Evolutionary conservation across 2,329 filamentous ascomycete genomes (phyloP).

Genomic region (Microsporum canis): DNA sequence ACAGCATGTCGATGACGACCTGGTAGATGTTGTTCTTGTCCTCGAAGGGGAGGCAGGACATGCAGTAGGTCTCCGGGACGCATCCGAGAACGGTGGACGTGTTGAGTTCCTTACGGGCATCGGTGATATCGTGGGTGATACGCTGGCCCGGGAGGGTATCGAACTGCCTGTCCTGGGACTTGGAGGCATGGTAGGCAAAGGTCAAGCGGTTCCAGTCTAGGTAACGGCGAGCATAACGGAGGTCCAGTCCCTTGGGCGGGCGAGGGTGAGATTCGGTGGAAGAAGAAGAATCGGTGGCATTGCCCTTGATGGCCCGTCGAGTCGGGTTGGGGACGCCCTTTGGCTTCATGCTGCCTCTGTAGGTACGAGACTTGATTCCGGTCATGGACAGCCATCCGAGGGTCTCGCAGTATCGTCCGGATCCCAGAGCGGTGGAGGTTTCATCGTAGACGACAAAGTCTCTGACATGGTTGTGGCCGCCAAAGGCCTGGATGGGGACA

Average conservation of each 20-base stretch:
- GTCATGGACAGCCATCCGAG: conserved; percentile 56
- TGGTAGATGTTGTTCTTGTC: conserved; percentile 45
- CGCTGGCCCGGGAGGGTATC: conserved; percentile 39
- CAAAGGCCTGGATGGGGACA: conserved; percentile 54
- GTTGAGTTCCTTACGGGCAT: conserved; percentile 42
- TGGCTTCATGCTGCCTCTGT: conserved; percentile 33
- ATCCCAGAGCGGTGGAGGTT: conserved; percentile 50
- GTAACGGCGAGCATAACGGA: conserved; percentile 47
- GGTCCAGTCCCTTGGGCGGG: conserved; percentile 5
- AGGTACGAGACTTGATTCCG: conserved; percentile 43
- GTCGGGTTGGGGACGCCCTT: conserved; percentile 36
- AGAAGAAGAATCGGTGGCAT: not conserved
- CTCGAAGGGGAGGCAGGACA: conserved; percentile 42
- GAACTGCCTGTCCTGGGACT: conserved; percentile 37
- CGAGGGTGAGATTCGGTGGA: not conserved
- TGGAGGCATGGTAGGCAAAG: conserved; percentile 51
- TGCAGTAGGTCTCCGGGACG: conserved; percentile 48
- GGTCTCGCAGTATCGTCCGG: conserved; percentile 57
- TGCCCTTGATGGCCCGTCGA: conserved; percentile 24
- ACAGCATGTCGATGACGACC: conserved; percentile 42
- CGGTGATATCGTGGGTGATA: conserved; percentile 42
- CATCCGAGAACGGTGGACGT: conserved; percentile 49
- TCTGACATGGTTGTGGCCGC: conserved; percentile 53
- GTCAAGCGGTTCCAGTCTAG: conserved; percentile 59
- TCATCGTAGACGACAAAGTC: conserved; percentile 55